Evolutionary conservation across 2,329 filamentous ascomycete genomes (phyloP), one percentile per base, ranked within the genome.

Genomic region (Alternaria sp.): DNA sequence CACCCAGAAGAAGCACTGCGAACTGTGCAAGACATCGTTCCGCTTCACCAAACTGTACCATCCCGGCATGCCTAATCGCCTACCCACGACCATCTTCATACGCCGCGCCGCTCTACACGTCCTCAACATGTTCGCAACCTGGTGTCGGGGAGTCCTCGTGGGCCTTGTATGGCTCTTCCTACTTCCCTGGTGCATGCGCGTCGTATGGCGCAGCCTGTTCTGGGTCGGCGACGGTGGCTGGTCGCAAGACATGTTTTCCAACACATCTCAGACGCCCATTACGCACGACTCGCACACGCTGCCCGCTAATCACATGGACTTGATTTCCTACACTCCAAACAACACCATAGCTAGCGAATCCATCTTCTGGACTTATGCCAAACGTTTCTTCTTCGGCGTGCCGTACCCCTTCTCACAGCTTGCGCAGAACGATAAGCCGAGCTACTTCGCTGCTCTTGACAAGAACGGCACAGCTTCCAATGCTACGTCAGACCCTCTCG

Each of bases 1-100:
- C 78, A 98, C 95, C 2, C 93, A 99, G 77, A 99, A 99, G 86
- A 98, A 98, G 79, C 91, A 99, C 82, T 99, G 96, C 83, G 95
- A 99, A 81, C 88, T 99, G 34, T 99, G 95, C 87, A 99, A 99
- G 82, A 99, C 95, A 2, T 89, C 93, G 0, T 99, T 98, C 75
- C 91, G 93, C 60, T 99, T 99, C 82, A 99, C 95, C 52, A 99
- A 99, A 79, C 86, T 99, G 37, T 99, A 99, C 81, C 89, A 93
- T 61, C 92, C 93, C 4, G 86, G 93, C 73, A 99, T 99, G 95
- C 96, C 95, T 1, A 86, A 87, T 62, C 87, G 86, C 11, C 84
- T 99, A 13, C 95, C 96, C 0, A 84, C 89, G 39, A 85, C 89
- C 46, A 83, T 99, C 62, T 97, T 99, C 71, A 67, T 93, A 55